phyloP scores from a whole-genome alignment of 2,329 filamentous ascomycete genomes.

The Cadophora sp. region DNA sequence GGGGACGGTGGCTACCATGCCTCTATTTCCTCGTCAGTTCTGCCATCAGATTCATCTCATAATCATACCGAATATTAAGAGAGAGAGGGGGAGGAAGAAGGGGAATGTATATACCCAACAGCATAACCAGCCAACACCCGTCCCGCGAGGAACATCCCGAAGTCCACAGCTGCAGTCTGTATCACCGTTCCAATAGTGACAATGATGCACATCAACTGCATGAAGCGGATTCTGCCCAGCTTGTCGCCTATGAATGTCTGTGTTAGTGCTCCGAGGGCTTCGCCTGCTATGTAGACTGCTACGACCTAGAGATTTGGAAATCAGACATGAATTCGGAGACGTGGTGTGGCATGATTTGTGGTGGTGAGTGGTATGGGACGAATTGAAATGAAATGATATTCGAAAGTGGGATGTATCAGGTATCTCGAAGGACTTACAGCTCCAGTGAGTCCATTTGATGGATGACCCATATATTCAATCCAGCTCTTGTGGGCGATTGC shows the following conservation, averaged over 20 bases:
- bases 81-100: not conserved
- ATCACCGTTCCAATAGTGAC: conserved; percentile 61
- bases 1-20: conserved; percentile 38
- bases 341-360: too few relatives aligned
- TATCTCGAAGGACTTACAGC: conserved; percentile 50
- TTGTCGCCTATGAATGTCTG: conserved; percentile 61
- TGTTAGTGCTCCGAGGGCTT: conserved; percentile 59
- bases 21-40: too few relatives aligned
- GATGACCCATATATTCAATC: conserved; percentile 64
- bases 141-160: conserved; percentile 60
- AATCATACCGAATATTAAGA: not conserved
- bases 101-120: conserved; percentile 48
- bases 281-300: conserved; percentile 65
- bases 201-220: conserved; percentile 59
- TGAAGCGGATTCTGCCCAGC: conserved; percentile 60
- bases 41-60: not conserved
- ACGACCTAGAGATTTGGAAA: conserved; percentile 53
- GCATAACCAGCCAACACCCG: conserved; percentile 54
- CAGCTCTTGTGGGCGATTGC: conserved; percentile 66
- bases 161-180: conserved; percentile 61
- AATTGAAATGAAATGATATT: conserved; percentile 6
- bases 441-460: conserved; percentile 61
- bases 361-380: not conserved
- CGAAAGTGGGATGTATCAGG: too few relatives aligned
- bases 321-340: too few relatives aligned